Percentiles rank a stretch among this genome's conserved stretches.
Conservation (phyloP, 495 filamentous ascomycete species). For the Cudoniella acicularis region DNA sequence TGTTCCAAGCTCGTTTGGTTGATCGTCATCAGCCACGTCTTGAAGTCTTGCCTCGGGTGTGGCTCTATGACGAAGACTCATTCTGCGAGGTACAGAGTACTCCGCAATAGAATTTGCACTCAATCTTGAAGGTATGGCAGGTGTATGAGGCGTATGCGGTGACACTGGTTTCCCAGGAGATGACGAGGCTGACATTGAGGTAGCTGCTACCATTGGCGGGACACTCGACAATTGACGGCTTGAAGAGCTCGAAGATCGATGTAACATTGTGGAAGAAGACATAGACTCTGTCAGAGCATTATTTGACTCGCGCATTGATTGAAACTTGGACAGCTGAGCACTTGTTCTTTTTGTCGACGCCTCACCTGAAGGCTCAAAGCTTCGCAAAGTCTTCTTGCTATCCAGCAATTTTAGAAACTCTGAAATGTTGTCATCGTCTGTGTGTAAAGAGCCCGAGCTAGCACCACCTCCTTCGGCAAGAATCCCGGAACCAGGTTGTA, state of each 20-base stretch:
- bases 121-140: slow-evolving; percentile 86
- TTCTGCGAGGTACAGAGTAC: slow-evolving; percentile 46
- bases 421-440: slow-evolving; percentile 86
- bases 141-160: slow-evolving; percentile 91
- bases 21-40: slow-evolving; percentile 39
- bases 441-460: slow-evolving; percentile 76
- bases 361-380: slow-evolving; percentile 58
- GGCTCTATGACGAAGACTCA: slow-evolving; percentile 17
- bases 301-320: slow-evolving; percentile 81
- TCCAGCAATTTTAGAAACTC: slow-evolving; percentile 89
- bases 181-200: slow-evolving; percentile 78
- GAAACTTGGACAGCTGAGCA: slow-evolving; percentile 71
- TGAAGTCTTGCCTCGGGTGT: slow-evolving; percentile 19
- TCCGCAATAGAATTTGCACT: slow-evolving; percentile 85
- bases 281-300: slow-evolving; percentile 83
- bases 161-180: slow-evolving; percentile 90
- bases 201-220: slow-evolving; percentile 77
- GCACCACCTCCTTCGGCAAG: slow-evolving; percentile 69
- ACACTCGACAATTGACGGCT: slow-evolving; percentile 81
- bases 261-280: slow-evolving; percentile 75
- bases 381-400: slow-evolving; percentile 71
- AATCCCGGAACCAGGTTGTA: slow-evolving; percentile 80
- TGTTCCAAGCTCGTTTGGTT: slow-evolving; percentile 46
- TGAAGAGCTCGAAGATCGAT: slow-evolving; percentile 77
- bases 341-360: slow-evolving; percentile 57